Conservation (phyloP, 2,329 filamentous ascomycete genomes). For the Aspergillus sp. region DNA sequence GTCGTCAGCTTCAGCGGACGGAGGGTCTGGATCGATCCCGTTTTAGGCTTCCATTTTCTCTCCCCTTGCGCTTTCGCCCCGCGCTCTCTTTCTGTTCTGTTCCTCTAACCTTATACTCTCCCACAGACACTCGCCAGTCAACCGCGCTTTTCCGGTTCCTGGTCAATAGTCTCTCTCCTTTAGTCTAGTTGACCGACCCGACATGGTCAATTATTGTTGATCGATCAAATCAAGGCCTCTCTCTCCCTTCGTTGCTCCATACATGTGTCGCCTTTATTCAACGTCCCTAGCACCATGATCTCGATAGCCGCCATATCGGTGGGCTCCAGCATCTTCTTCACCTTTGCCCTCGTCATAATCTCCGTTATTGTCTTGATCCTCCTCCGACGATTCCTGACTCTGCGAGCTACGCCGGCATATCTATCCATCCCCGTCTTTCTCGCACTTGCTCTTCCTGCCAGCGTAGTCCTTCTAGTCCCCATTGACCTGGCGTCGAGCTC, state of each 20-base stretch:
- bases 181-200: conserved; percentile 9
- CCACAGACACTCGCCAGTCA: neutral
- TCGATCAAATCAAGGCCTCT: conserved; percentile 15
- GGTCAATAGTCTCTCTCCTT: conserved; percentile 16
- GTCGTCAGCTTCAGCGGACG: conserved; percentile 11
- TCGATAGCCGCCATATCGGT: conserved; percentile 54
- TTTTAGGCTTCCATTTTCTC: conserved; percentile 9
- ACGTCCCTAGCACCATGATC: conserved; percentile 29
- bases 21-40: neutral
- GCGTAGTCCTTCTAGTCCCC: conserved; percentile 86
- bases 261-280: conserved; percentile 12
- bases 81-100: neutral
- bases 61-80: conserved; percentile 5
- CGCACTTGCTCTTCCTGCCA: conserved; percentile 87
- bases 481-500: conserved; percentile 92
- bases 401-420: conserved; percentile 87
- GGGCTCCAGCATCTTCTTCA: conserved; percentile 76
- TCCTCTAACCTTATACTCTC: neutral
- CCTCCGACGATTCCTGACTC: conserved; percentile 82
- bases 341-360: conserved; percentile 70
- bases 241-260: conserved; percentile 9
- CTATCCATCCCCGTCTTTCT: conserved; percentile 92
- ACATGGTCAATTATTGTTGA: conserved; percentile 18
- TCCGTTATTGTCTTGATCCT: conserved; percentile 77
- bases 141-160: conserved; percentile 1